phyloP scores from a whole-genome alignment of 306 rosid genomes.

The Ceratonia siliqua region DNA sequence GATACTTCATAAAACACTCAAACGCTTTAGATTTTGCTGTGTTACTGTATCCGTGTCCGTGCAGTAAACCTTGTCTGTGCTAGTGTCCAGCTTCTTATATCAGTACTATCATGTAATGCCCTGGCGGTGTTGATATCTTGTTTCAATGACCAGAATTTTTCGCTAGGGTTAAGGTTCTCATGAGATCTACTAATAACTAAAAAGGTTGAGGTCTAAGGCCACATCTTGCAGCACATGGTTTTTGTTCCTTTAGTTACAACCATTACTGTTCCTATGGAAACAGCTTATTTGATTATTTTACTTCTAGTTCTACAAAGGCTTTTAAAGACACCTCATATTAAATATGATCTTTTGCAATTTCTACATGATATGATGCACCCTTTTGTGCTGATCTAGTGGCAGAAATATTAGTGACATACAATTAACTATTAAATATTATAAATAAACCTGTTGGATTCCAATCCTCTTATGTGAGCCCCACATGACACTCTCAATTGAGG shows the following conservation, averaged over 20 bases:
- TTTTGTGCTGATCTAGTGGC: conserved; percentile 2
- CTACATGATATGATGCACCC: neutral
- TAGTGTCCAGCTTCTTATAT: neutral
- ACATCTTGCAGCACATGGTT: neutral
- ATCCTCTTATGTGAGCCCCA: too few relatives aligned
- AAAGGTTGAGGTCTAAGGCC: neutral
- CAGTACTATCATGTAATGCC: neutral
- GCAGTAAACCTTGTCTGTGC: neutral
- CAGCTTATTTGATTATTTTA: neutral
- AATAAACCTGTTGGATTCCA: neutral
- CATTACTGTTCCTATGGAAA: neutral
- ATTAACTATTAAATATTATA: neutral
- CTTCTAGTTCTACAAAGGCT: neutral
- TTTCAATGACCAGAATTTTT: neutral
- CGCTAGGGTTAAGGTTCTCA: neutral
- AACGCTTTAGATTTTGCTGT: too few relatives aligned
- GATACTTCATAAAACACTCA: too few relatives aligned
- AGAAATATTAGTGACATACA: neutral
- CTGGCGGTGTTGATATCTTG: neutral
- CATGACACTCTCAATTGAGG: too few relatives aligned
- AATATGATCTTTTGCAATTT: neutral
- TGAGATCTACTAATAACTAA: neutral
- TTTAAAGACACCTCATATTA: neutral
- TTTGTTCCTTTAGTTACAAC: neutral
- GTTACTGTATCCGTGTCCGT: too few relatives aligned